phyloP scores from a whole-genome alignment of 495 filamentous ascomycete genomes.

The Aspergillus incahuasiensis region DNA sequence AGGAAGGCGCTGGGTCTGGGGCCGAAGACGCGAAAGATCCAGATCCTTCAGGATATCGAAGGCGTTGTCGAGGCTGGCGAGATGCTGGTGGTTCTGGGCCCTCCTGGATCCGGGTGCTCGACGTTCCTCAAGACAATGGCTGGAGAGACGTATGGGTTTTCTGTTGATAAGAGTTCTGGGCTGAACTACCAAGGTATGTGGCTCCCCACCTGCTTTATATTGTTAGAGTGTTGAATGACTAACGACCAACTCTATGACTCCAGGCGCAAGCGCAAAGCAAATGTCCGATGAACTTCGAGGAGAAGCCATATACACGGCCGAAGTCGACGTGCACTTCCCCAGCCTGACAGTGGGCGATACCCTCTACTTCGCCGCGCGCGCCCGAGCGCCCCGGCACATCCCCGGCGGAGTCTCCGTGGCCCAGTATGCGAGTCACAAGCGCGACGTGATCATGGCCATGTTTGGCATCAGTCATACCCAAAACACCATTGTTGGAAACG shows the following conservation, averaged over 20 bases:
- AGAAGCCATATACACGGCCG: slow-evolving; percentile 60
- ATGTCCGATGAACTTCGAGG: slow-evolving; percentile 64
- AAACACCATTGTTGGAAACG: slow-evolving; percentile 59
- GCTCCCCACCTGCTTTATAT: background rate
- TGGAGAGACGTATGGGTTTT: slow-evolving; percentile 68
- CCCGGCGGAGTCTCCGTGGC: too few relatives aligned
- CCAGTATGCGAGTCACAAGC: slow-evolving; percentile 46
- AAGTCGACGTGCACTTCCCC: slow-evolving; percentile 65
- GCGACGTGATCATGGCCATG: slow-evolving; percentile 60
- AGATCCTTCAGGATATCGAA: too few relatives aligned
- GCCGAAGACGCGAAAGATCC: too few relatives aligned
- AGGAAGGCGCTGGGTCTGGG: too few relatives aligned
- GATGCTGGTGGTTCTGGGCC: slow-evolving; percentile 74
- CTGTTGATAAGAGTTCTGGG: slow-evolving; percentile 52
- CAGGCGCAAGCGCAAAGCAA: slow-evolving; percentile 48
- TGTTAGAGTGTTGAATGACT: too few relatives aligned
- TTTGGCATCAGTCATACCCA: slow-evolving; percentile 55
- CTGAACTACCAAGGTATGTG: slow-evolving; percentile 73
- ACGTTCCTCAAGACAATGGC: slow-evolving; percentile 71
- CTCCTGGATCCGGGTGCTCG: slow-evolving; percentile 65
- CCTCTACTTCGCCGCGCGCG: slow-evolving; percentile 55
- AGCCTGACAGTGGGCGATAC: slow-evolving; percentile 64
- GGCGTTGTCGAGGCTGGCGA: slow-evolving; percentile 69
- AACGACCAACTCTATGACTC: background rate
- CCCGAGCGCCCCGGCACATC: slow-evolving; percentile 44